Base-by-base conservation (phyloP, 1,284 basidiomycete species). In the Ceratobasidium sp. region DNA sequence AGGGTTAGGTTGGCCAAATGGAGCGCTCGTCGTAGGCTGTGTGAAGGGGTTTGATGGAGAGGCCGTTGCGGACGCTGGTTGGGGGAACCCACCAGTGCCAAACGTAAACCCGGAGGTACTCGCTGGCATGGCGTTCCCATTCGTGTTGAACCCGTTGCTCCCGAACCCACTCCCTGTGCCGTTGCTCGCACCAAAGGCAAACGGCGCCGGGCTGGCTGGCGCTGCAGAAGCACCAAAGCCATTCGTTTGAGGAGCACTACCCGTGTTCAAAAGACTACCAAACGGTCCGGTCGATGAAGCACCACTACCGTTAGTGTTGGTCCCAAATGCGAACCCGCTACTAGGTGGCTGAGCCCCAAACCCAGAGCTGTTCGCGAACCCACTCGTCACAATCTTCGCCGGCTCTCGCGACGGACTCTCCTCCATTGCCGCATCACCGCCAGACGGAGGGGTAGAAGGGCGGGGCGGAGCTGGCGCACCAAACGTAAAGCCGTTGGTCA, bases 361-460 rank as follows among this genome's bases (percentile, higher is more conserved):
- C 7, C 66, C 66, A 69, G 49, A 13, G 2, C 48, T 37, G 54
- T 14, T 37, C 24, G 49, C 64, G 34, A 58, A 58, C 39, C 66
- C 66, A 41, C 66, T 58, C 39, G 66, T 69, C 54, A 69, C 66
- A n/a, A 69, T 69, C 66, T 69, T 69, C 2, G 64, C 49, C 7
- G 64, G 64, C 39, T 69, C 66, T 4, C 66, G 66, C n/a, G 84
- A 87, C 0, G 89, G 89, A 76, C 89, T 91, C 80, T 91, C 89
- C 59, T 91, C 89, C 89, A 91, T 91, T 61, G 66, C 66, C 81
- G 86, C 78, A 89, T 86, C 76, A 89, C 89, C 71, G 87, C 81
- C 82, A 78, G 85, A 56, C 14, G 66, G 66, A 27, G 66, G 66
- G 1, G 66, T 69, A 29, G 46, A 16, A 2, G 66, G 66, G 14